Base-by-base conservation (phyloP, 2,329 filamentous ascomycete genomes). In the Parastagonospora nodorum region DNA sequence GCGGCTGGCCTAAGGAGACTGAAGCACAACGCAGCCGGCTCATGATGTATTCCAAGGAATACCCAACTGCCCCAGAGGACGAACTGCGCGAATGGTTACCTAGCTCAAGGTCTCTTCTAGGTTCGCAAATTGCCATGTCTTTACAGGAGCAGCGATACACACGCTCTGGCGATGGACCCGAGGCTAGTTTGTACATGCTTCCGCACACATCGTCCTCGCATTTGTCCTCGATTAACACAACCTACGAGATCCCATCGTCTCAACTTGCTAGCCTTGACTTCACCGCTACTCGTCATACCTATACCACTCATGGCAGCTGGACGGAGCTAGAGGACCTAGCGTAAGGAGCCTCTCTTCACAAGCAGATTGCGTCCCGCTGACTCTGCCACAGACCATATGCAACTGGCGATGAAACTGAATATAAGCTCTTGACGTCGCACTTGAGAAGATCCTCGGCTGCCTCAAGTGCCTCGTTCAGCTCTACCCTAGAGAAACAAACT, bases 401-500 rank as follows among this genome's bases (percentile, higher is more conserved):
- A 24, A 24, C 19, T 24, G 33, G 28, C 11, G 41, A 32, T 4
- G 29, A 24, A n/a, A 35, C 32, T 7, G 30, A 27, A 15, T 14
- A 31, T 9, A 32, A 39, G 28, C 35, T 39, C 5, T 27, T 45
- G 10, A 35, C 38, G 14, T 15, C 43, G 7, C 43, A 27, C 12
- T 9, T 32, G 15, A 37, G 35, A 29, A 45, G 43, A 16, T 45
- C 43, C 6, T 45, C 43, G 4, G n/a, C 43, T 8, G 33, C 33
- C 8, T 45, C 43, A n/a, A 45, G 27, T 29, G 27, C 24, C n/a
- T 45, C 43, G 19, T 10, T 33, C 44, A 33, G 36, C 44, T 40
- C 44, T 14, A 46, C 44, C 15, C 15, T 46, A 5, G 16, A 31
- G 10, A 28, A 19, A 8, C 44, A 46, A 33, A 39, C 29, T 19